Evolutionary conservation across 805 yeast species (phyloP).

Genomic region (Jamesozyma rosinii): DNA sequence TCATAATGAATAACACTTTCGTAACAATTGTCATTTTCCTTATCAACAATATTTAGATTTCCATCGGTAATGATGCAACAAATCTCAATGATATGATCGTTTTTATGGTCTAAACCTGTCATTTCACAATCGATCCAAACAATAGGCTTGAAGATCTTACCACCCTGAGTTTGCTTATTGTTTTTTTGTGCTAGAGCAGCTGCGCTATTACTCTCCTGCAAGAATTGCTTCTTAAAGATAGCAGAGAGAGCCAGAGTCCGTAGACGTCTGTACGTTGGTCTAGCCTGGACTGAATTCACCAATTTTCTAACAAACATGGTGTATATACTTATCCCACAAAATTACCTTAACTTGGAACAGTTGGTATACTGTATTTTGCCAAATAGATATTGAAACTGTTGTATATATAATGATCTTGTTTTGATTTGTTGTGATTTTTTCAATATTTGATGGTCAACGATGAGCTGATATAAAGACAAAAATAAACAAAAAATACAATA

Average conservation of each 20-base stretch:
- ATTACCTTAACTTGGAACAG: no score
- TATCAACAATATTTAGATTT: conserved; percentile 59
- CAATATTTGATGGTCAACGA: no score
- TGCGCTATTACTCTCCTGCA: neutral
- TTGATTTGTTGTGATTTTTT: no score
- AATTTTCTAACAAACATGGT: neutral
- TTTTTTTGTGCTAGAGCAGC: neutral
- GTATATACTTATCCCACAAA: no score
- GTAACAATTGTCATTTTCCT: conserved; percentile 45
- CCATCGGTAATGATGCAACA: conserved; percentile 88
- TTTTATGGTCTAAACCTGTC: conserved; percentile 82
- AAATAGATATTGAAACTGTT: no score
- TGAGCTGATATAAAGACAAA: no score
- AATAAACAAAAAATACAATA: no score
- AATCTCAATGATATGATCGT: conserved; percentile 84
- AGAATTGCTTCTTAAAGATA: neutral
- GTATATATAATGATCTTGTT: no score
- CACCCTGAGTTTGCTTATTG: neutral
- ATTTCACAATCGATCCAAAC: conserved; percentile 98
- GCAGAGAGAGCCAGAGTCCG: neutral
- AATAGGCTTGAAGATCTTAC: conserved; percentile 32
- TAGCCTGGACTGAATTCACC: neutral
- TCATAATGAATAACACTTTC: conserved; percentile 74
- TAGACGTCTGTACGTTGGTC: neutral
- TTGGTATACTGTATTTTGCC: no score